Conservation (phyloP, 2,329 filamentous ascomycete genomes). For the Sarocladium strictum region DNA sequence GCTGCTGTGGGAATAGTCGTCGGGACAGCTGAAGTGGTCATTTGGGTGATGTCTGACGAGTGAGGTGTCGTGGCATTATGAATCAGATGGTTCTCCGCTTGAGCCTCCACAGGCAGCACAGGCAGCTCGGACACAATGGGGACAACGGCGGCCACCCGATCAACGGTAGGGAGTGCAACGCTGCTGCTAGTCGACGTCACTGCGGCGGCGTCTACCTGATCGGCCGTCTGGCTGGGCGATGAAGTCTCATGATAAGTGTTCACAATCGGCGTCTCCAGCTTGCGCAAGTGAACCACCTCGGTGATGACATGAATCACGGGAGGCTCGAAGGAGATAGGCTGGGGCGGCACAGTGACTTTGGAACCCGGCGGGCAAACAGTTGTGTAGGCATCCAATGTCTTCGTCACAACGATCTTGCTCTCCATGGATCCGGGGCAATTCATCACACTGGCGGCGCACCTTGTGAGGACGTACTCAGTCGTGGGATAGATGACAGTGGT, state of each 20-base stretch:
- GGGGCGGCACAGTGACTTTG: neutral
- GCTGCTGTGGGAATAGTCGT: neutral
- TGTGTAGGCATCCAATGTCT: constrained; percentile 5
- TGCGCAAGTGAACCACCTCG: neutral
- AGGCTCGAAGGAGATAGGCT: neutral
- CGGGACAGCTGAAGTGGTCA: neutral
- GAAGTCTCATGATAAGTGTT: neutral
- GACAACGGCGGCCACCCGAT: neutral
- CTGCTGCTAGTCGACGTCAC: neutral
- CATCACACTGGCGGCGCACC: constrained; percentile 1
- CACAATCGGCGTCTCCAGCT: neutral
- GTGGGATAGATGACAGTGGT: neutral
- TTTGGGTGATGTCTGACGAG: neutral
- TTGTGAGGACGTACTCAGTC: neutral
- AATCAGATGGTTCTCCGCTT: neutral
- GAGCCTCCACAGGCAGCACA: neutral
- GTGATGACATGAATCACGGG: neutral
- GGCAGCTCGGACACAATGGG: neutral
- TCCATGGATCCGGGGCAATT: constrained; percentile 3
- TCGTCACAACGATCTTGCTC: constrained; percentile 4
- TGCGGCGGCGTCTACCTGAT: neutral
- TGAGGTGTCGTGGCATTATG: neutral
- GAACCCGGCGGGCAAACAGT: neutral
- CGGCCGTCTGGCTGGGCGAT: neutral
- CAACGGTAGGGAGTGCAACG: neutral